A percentile compares a stretch with the other conserved stretches of the same genome.
Evolutionary conservation across 352 stramenopile species (phyloP).

Genomic region (Globisporangium carolinianum): DNA sequence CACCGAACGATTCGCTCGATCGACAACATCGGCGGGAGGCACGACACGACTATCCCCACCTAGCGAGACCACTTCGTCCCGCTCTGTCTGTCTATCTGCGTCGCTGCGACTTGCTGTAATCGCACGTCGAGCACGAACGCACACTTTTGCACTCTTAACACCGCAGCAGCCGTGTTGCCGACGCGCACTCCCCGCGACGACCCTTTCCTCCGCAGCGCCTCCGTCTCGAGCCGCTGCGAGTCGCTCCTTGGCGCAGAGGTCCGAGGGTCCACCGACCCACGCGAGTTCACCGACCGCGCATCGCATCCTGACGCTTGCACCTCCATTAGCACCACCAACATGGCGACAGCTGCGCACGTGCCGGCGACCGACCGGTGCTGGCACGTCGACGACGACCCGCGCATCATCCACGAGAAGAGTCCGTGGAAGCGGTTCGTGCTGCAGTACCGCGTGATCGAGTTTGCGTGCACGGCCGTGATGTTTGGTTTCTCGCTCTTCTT

Average conservation of each 20-base stretch:
- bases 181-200: background rate
- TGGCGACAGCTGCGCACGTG: conserved; percentile 5
- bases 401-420: conserved; percentile 13
- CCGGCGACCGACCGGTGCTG: background rate
- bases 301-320: too few relatives aligned
- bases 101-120: too few relatives aligned
- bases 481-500: conserved; percentile 40
- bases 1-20: background rate
- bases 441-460: conserved; percentile 50
- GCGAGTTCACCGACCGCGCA: too few relatives aligned
- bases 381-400: conserved; percentile 8
- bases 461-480: conserved; percentile 37
- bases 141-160: background rate
- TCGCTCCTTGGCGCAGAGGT: background rate
- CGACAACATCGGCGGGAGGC: background rate
- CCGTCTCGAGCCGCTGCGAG: background rate
- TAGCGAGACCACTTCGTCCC: background rate
- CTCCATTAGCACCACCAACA: background rate
- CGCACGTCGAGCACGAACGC: too few relatives aligned
- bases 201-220: background rate
- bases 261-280: conserved; percentile 1
- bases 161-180: background rate
- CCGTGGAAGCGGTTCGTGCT: conserved; percentile 18
- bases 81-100: background rate
- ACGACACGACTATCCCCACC: background rate